These are phyloP conservation scores for Ustilago nuda DNA, from an alignment of 1,284 basidiomycete genomes.

Conservation along the genomic window DNA sequence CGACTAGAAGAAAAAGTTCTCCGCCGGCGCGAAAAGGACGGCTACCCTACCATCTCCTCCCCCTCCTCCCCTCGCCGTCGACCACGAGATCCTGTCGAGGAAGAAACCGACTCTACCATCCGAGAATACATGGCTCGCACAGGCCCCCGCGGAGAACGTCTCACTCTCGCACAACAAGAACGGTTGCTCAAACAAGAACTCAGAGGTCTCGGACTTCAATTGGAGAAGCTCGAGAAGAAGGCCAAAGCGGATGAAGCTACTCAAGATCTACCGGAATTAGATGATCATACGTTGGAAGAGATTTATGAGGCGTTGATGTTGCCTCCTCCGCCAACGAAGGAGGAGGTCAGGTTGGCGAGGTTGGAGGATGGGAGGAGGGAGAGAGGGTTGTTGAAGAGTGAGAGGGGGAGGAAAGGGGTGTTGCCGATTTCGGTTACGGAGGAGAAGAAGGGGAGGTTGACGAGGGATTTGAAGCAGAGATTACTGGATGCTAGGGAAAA, in stretches of 20 bases:
- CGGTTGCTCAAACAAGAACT: constrained; percentile 55
- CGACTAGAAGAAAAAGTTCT: constrained; percentile 25
- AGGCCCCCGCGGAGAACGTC: constrained; percentile 39
- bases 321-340: constrained; percentile 37
- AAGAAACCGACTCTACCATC: constrained; percentile 31
- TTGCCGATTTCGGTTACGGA: constrained; percentile 19
- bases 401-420: background rate
- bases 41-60: background rate
- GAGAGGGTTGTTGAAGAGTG: constrained; percentile 9
- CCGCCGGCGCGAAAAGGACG: constrained; percentile 39
- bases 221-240: constrained; percentile 51
- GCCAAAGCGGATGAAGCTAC: constrained; percentile 50
- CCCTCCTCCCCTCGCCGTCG: background rate
- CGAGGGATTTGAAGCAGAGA: constrained; percentile 29
- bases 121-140: constrained; percentile 48
- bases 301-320: constrained; percentile 59
- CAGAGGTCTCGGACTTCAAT: constrained; percentile 37
- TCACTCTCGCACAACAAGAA: constrained; percentile 41
- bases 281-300: constrained; percentile 60
- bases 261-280: constrained; percentile 56
- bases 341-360: constrained; percentile 42
- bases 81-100: constrained; percentile 22
- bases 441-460: constrained; percentile 7
- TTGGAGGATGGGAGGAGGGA: constrained; percentile 34
- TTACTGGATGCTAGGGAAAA: constrained; percentile 44